A percentile compares a stretch with the other conserved stretches of the same genome.
These are phyloP conservation scores for Cardiospermum halicacabum DNA, from an alignment of 345 rosid species.

Conservation along the genomic window DNA sequence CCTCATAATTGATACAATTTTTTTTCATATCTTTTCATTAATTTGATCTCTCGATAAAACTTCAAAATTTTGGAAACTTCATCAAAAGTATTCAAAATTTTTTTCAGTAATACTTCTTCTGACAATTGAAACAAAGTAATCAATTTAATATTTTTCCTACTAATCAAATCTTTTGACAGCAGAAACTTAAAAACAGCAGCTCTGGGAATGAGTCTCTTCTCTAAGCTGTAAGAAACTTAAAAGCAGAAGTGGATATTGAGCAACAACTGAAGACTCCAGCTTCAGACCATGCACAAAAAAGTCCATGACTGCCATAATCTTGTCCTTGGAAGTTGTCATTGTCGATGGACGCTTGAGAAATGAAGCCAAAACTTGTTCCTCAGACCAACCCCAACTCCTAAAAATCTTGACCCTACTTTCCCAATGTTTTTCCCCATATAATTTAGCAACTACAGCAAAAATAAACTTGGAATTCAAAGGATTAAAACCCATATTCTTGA, in stretches of 20 bases:
- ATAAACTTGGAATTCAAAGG: constrained; percentile 16
- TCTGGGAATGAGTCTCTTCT: constrained; percentile 34
- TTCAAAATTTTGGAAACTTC: constrained; percentile 15
- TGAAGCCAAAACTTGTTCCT: constrained; percentile 15
- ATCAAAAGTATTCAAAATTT: constrained; percentile 15
- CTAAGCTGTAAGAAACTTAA: too few species aligned
- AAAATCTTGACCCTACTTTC: constrained; percentile 13
- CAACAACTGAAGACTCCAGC: constrained; percentile 13
- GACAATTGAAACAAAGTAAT: neutral
- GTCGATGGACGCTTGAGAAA: constrained; percentile 5
- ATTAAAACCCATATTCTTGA: constrained; percentile 22
- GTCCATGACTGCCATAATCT: constrained; percentile 19
- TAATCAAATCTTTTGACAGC: constrained; percentile 21
- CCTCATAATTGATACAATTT: neutral
- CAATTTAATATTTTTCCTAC: constrained; percentile 3
- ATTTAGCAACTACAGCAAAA: constrained; percentile 2
- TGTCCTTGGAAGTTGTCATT: constrained; percentile 11
- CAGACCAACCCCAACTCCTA: constrained; percentile 27
- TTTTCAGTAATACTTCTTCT: constrained; percentile 16
- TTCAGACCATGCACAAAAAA: constrained; percentile 12
- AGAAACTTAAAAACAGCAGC: constrained; percentile 17
- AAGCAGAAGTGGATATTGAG: neutral
- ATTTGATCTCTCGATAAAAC: constrained; percentile 16
- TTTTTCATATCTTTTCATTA: neutral
- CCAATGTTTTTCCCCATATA: constrained; percentile 17